phyloP scores from a whole-genome alignment of 139 green algal species.

The Picochlorum costavermella region DNA sequence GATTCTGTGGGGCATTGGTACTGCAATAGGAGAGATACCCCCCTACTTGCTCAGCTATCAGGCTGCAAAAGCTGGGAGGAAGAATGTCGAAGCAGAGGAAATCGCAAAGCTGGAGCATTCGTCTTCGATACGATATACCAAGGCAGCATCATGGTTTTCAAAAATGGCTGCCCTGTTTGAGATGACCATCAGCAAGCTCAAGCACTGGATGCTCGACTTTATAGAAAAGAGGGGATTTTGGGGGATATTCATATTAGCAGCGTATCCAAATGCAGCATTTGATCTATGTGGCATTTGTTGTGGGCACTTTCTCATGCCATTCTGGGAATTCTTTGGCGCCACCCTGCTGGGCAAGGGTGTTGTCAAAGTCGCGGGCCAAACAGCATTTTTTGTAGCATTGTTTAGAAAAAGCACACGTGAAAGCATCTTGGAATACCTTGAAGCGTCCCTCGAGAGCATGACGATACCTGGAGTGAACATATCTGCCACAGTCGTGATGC shows the following conservation, averaged over 20 bases:
- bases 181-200: conserved; percentile 34
- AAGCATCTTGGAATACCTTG: conserved; percentile 26
- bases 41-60: conserved; percentile 79
- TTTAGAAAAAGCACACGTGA: conserved; percentile 57
- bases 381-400: conserved; percentile 50
- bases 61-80: conserved; percentile 56
- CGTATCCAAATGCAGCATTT: conserved; percentile 84
- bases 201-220: conserved; percentile 76
- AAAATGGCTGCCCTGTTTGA: conserved; percentile 1
- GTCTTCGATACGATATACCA: not conserved
- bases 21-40: conserved; percentile 81
- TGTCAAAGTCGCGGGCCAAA: conserved; percentile 53
- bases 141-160: not conserved
- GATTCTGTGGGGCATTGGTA: conserved; percentile 82
- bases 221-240: conserved; percentile 73
- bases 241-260: conserved; percentile 78
- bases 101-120: conserved; percentile 17
- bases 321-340: conserved; percentile 83
- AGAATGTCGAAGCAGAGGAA: conserved; percentile 49
- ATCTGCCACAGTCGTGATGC: conserved; percentile 11
- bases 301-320: conserved; percentile 83
- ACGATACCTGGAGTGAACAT: conserved; percentile 16
- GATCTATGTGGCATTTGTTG: conserved; percentile 90
- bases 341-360: conserved; percentile 78
- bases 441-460: conserved; percentile 15